Evolutionary conservation across 129 eudicot genomes (phyloP), one percentile per base, ranked within the genome.

Genomic region (Glebionis coronaria): DNA sequence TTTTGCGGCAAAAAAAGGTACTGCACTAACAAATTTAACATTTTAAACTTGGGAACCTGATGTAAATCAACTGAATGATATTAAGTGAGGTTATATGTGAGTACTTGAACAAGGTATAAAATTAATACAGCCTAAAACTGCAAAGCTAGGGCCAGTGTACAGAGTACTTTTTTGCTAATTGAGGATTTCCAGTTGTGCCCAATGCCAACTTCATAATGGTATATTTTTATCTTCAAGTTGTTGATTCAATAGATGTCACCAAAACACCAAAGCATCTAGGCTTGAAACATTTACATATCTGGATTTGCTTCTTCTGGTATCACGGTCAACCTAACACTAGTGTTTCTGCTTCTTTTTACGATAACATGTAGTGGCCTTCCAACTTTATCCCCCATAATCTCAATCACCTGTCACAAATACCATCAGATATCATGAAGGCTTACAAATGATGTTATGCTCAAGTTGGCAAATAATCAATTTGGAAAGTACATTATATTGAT

Each of bases 261-360:
- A 35, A 35, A 35, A 9, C 62, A 52, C 31, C 4, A 5, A 21
- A 31, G 44, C 42, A 31, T 40, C 4, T 12, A 9, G 14, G 40
- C 61, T 16, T 65, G 21, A 29, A 50, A 46, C 44, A 72, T 64
- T 52, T 74, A 65, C 82, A 78, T 59, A 63, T 79, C 79, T 6
- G 90, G 90, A 71, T 90, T 86, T 49, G 90, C 90, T 71, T 90
- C 97, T 52, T 86, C 94, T 0, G 97, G 97, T 56, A 73, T 83
- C 63, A 90, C 97, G 25, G 86, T 83, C 75, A 86, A 67, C 3
- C 81, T 83, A 57, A 47, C 81, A 11, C 73, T 40, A 31, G 57
- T 68, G 68, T 86, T 68, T 12, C 72, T 77, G 5, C 81, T 80
- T 73, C 97, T 83, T 67, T 75, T 86, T 79, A 90, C 97, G n/a